Conservation (phyloP, 352 stramenopile genomes). For the Pythium vanterpoolii region DNA sequence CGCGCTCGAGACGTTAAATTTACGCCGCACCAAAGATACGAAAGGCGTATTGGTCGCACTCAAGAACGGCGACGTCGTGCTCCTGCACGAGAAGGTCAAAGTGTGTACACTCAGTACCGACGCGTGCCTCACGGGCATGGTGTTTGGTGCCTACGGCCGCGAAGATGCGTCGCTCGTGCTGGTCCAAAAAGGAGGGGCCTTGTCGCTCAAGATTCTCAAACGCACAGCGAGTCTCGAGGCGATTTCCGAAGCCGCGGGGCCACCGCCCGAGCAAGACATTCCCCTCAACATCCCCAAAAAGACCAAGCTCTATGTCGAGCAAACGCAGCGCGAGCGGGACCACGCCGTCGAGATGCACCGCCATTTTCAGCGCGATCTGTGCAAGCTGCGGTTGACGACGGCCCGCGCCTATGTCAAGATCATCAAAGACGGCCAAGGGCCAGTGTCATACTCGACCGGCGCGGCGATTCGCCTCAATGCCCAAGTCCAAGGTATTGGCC, state of each 20-base stretch:
- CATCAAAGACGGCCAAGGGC: slow-evolving; percentile 85
- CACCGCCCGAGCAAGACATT: slow-evolving; percentile 90
- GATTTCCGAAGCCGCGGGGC: slow-evolving; percentile 65
- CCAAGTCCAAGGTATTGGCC: slow-evolving; percentile 78
- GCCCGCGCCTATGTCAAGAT: slow-evolving; percentile 89
- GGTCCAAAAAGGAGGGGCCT: slow-evolving; percentile 70
- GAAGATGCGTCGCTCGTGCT: slow-evolving; percentile 86
- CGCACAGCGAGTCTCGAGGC: slow-evolving; percentile 77
- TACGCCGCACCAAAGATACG: slow-evolving; percentile 71
- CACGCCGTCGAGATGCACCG: slow-evolving; percentile 90
- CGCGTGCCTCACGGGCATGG: slow-evolving; percentile 64
- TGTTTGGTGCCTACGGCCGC: slow-evolving; percentile 85
- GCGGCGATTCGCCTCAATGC: slow-evolving; percentile 77
- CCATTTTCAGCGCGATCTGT: slow-evolving; percentile 89
- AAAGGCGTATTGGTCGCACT: slow-evolving; percentile 82
- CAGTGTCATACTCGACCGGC: slow-evolving; percentile 68
- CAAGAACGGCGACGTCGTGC: slow-evolving; percentile 74
- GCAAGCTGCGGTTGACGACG: slow-evolving; percentile 84
- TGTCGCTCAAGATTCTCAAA: slow-evolving; percentile 89
- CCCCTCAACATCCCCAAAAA: slow-evolving; percentile 92
- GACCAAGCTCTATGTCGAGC: slow-evolving; percentile 93
- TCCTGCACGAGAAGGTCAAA: slow-evolving; percentile 90
- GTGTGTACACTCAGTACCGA: slow-evolving; percentile 72
- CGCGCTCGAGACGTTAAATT: slow-evolving; percentile 70
- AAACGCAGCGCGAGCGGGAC: slow-evolving; percentile 89